Evolutionary conservation across 768 basidiomycete genomes (phyloP).

Genomic region (Xanthoconium stramineum): DNA sequence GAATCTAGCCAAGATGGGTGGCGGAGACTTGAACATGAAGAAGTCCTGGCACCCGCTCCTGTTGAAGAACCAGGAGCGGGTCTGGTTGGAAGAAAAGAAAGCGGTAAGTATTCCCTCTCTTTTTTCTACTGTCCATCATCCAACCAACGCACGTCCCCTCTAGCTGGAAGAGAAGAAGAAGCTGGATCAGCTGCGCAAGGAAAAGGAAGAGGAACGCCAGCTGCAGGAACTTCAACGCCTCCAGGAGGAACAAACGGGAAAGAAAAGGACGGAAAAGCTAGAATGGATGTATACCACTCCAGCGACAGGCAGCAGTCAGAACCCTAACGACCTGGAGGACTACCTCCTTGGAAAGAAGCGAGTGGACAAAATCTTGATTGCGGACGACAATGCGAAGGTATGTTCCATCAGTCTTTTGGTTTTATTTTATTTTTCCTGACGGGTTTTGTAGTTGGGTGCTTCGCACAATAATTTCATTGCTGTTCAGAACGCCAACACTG

Average conservation of each 20-base stretch:
- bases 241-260: constrained; percentile 94
- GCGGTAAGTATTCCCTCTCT: constrained; percentile 54
- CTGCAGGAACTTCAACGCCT: constrained; percentile 93
- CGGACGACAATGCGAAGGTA: constrained; percentile 89
- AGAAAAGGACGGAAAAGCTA: constrained; percentile 88
- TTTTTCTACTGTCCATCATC: not conserved
- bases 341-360: constrained; percentile 97
- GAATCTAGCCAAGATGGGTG: constrained; percentile 80
- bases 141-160: constrained; percentile 12
- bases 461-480: constrained; percentile 92
- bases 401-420: constrained; percentile 8
- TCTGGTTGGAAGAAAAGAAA: constrained; percentile 98
- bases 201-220: constrained; percentile 96
- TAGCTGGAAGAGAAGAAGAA: constrained; percentile 99
- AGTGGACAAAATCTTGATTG: constrained; percentile 92
- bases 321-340: constrained; percentile 90
- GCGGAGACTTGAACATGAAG: constrained; percentile 98
- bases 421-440: constrained; percentile 1
- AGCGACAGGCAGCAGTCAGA: constrained; percentile 81
- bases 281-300: constrained; percentile 99
- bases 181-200: constrained; percentile 92
- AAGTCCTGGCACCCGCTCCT: constrained; percentile 99
- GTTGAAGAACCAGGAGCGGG: constrained; percentile 97
- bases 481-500: constrained; percentile 88
- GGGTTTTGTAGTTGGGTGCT: constrained; percentile 62